Percentiles rank a stretch among this genome's conserved stretches.
Evolutionary conservation across 1,284 basidiomycete genomes (phyloP).

Genomic region (Heliocybe sulcata): DNA sequence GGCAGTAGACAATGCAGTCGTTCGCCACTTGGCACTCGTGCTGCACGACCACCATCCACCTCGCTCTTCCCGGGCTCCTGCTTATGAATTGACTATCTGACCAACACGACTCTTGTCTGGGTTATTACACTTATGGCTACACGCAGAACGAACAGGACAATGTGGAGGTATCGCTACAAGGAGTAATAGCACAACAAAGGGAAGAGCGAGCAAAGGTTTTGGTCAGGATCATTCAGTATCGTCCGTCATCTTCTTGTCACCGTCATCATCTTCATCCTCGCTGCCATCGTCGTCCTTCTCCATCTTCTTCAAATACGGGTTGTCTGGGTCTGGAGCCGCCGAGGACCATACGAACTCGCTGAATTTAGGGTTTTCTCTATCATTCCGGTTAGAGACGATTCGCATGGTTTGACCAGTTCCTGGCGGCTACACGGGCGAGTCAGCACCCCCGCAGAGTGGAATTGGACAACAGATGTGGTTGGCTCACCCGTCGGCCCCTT

Average conservation of each 20-base stretch:
- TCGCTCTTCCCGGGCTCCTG: background rate
- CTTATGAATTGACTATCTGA: background rate
- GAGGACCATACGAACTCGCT: background rate
- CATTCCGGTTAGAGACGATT: background rate
- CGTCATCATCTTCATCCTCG: background rate
- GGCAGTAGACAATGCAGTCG: no score
- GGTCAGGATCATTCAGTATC: background rate
- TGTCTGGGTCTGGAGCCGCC: background rate
- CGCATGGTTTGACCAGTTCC: background rate
- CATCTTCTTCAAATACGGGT: background rate
- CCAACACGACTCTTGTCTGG: no score
- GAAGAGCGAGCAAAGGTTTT: background rate
- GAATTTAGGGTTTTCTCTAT: background rate
- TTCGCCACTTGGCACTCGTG: no score
- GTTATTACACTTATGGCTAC: no score
- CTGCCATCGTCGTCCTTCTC: background rate
- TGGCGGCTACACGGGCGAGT: background rate
- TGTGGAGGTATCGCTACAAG: no score
- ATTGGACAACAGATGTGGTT: background rate
- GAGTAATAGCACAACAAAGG: background rate
- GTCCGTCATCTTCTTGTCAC: background rate
- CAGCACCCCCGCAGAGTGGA: background rate
- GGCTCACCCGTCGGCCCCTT: background rate
- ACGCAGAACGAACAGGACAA: no score
- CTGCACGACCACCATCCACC: no score